Percentiles rank a stretch among this genome's conserved stretches.
phyloP scores from a whole-genome alignment of 176 grass and related monocot genomes.

The Saccharum officinarum region DNA sequence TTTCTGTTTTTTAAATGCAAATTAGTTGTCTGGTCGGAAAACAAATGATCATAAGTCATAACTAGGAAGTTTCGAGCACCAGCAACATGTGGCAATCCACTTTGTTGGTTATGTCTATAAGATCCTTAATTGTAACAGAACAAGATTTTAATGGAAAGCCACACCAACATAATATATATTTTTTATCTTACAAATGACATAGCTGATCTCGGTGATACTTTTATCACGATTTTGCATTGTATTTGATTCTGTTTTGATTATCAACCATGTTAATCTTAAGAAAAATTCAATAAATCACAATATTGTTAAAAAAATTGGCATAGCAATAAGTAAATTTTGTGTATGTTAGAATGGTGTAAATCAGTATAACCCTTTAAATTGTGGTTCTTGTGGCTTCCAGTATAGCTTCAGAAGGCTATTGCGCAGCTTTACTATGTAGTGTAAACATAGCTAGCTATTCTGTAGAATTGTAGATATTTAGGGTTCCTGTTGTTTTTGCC shows the following conservation, averaged over 20 bases:
- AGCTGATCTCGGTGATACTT: not conserved
- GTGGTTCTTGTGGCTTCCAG: not conserved
- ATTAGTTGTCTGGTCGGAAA: not conserved
- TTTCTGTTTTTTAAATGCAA: not conserved
- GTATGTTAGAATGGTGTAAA: not conserved
- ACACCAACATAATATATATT: not conserved
- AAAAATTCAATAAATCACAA: not conserved
- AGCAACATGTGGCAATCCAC: not conserved
- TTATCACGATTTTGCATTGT: not conserved
- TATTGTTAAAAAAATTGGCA: not conserved
- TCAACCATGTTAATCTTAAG: not conserved
- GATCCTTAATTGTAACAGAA: not conserved
- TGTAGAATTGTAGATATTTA: not conserved
- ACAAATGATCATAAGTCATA: not conserved
- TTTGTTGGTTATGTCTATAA: not conserved
- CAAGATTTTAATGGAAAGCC: not conserved
- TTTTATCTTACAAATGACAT: not conserved
- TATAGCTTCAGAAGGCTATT: not conserved
- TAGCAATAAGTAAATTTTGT: constrained; percentile 9
- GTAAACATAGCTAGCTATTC: not conserved
- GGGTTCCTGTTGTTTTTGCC: not conserved
- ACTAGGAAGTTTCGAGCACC: not conserved
- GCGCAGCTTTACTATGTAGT: not conserved
- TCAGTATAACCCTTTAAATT: not conserved
- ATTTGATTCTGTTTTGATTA: not conserved